A percentile compares a stretch with the other conserved stretches of the same genome.
Evolutionary conservation across 805 yeast species (phyloP).

Genomic region (Wickerhamomyces chaumierensis): DNA sequence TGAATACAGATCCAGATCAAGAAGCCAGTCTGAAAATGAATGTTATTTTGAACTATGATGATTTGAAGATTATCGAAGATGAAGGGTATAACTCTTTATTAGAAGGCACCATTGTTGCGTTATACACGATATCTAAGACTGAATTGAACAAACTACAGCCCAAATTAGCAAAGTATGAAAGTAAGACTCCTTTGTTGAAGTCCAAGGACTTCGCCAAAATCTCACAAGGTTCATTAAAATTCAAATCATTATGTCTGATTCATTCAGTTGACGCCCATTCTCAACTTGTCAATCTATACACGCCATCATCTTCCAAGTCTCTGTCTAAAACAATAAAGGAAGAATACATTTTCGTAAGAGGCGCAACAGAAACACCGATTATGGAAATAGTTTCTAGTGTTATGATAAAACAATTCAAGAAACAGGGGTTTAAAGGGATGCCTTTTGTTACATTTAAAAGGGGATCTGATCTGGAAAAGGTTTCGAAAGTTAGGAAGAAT

Average conservation of each 20-base stretch:
- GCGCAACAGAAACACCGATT: conserved; percentile 55
- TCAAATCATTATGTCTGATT: conserved; percentile 45
- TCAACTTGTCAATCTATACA: conserved; percentile 39
- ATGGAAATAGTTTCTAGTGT: conserved; percentile 31
- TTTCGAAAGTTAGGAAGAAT: conserved; percentile 48
- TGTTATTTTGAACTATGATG: conserved; percentile 22
- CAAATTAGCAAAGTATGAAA: conserved; percentile 8
- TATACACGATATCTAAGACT: conserved; percentile 13
- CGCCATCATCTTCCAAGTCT: conserved; percentile 26
- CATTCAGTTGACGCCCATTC: conserved; percentile 46
- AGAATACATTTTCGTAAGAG: conserved; percentile 37
- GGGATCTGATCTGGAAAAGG: conserved; percentile 35
- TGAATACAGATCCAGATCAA: conserved; percentile 23
- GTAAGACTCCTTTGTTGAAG: conserved; percentile 15
- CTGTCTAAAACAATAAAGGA: conserved; percentile 13
- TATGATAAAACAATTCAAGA: conserved; percentile 10
- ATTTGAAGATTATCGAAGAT: conserved; percentile 23
- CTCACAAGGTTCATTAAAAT: conserved; percentile 14
- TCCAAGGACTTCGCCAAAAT: conserved; percentile 2
- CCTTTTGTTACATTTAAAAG: conserved; percentile 35
- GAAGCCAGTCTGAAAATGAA: conserved; percentile 26
- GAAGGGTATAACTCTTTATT: conserved; percentile 15
- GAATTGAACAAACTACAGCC: conserved; percentile 8
- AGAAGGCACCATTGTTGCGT: conserved; percentile 25
- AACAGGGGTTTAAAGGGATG: conserved; percentile 7